Conservation (phyloP, 2,329 filamentous ascomycete genomes). For the Penicillium sclerotigenum region DNA sequence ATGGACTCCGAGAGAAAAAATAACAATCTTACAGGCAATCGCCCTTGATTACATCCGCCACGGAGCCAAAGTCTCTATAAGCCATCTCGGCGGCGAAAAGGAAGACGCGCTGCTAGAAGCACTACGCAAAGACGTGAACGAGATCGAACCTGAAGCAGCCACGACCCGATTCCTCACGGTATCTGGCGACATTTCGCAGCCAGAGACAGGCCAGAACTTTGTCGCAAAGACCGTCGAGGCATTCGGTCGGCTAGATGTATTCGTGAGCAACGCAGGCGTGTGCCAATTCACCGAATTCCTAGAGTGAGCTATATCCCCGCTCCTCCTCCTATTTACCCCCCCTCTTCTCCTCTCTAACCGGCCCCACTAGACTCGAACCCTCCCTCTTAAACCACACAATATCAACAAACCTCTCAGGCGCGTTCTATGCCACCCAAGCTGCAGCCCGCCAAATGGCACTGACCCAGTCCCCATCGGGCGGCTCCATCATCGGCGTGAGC, state of each 20-base stretch:
- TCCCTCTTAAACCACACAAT: constrained; percentile 70
- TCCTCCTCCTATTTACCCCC: background rate
- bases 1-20: background rate
- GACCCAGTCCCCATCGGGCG: constrained; percentile 64
- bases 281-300: constrained; percentile 88
- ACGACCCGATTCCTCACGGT: constrained; percentile 59
- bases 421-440: constrained; percentile 84
- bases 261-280: constrained; percentile 84
- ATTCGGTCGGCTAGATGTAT: constrained; percentile 63
- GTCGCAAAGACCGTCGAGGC: constrained; percentile 62
- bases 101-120: constrained; percentile 32
- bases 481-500: constrained; percentile 63
- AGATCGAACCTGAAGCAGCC: constrained; percentile 24
- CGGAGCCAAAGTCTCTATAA: constrained; percentile 74
- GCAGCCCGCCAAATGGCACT: constrained; percentile 81
- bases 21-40: constrained; percentile 56
- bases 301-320: constrained; percentile 50
- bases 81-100: constrained; percentile 61
- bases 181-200: constrained; percentile 72
- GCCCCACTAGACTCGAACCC: constrained; percentile 53
- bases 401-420: constrained; percentile 76
- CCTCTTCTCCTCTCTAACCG: background rate
- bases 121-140: constrained; percentile 30
- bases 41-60: constrained; percentile 74
- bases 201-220: constrained; percentile 66